Base-by-base conservation (phyloP, 768 basidiomycete genomes). In the Phylloporus sp. region DNA sequence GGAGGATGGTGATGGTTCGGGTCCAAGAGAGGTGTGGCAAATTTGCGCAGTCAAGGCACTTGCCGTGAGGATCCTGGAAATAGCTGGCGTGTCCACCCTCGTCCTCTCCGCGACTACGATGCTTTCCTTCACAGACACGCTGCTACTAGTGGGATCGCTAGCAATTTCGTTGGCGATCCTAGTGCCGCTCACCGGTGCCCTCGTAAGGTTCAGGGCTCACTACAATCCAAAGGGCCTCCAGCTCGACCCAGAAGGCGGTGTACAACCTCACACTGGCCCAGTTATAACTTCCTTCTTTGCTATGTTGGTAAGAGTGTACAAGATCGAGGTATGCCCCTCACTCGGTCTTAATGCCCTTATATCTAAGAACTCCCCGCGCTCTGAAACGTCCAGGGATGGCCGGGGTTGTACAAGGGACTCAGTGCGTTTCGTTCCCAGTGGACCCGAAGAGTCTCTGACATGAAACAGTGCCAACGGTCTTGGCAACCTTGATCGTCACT, bases 151-250 rank as follows among this genome's bases (percentile, higher is more conserved):
- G 6, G 62, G 74, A 10, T 79, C 82, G 20, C 60, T 82, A 24
- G 69, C 71, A 22, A 39, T 85, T 31, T 81, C 80, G 31, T 67
- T 88, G n/a, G 74, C 71, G 31, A 64, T 86, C 24, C 70, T 81
- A 16, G 79, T 88, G 5, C 80, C 83, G 11, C 69, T 89, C 12
- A 76, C 80, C 8, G 89, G 88, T 5, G 75, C 84, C 12, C 74
- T 91, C 10, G 84, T 91, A 8, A 78, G 89, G 42, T 83, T 88
- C 65, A 77, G 91, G 68, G 88, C 87, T 27, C 90, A 92, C 64
- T 92, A 88, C 73, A 89, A 88, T 62, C 91, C 91, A 3, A 88
- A 86, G 67, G 88, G 86, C 31, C 81, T 93, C 35, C 87, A 85
- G 47, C 76, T 92, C 35, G 90, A 91, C 66, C 72, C 77, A 27